Percentiles rank a stretch among this genome's conserved stretches.
phyloP scores from a whole-genome alignment of 2,329 filamentous ascomycete genomes.

The Chlorencoelia australis region DNA sequence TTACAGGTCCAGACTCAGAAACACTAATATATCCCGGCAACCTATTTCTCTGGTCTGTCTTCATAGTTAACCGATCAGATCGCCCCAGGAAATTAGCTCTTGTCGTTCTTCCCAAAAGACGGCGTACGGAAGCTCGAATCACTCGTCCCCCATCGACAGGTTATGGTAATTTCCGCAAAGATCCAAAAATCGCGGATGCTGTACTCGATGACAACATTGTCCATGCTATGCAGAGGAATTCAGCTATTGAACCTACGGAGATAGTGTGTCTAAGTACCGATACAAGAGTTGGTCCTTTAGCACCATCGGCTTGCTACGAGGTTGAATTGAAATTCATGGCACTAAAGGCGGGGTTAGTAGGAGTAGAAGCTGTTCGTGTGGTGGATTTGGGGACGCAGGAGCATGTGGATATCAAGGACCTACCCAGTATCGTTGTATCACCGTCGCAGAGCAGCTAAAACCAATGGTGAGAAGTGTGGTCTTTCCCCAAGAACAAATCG shows the following conservation, averaged over 20 bases:
- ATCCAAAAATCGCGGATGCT: conserved; percentile 45
- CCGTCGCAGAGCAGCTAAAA: too few species aligned
- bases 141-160: conserved; percentile 39
- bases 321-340: conserved; percentile 65
- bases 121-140: conserved; percentile 41
- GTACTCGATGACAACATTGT: conserved; percentile 63
- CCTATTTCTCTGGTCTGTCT: conserved; percentile 62
- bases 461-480: too few species aligned
- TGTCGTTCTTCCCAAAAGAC: conserved; percentile 54
- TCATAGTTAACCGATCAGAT: conserved; percentile 62
- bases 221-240: conserved; percentile 60
- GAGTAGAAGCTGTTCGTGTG: conserved; percentile 62
- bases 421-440: conserved; percentile 58
- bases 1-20: conserved; percentile 50
- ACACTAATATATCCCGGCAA: conserved; percentile 52
- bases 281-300: conserved; percentile 61
- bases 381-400: conserved; percentile 66
- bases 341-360: conserved; percentile 52
- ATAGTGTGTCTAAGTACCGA: conserved; percentile 69
- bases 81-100: conserved; percentile 60
- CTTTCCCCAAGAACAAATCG: too few species aligned
- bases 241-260: conserved; percentile 52
- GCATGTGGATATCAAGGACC: conserved; percentile 64
- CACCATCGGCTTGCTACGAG: conserved; percentile 63
- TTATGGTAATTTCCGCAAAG: conserved; percentile 24